Evolutionary conservation across 164 flowering plant genomes (phyloP), one percentile per base, ranked within the genome.

Genomic region (Dillenia suffruticosa): DNA sequence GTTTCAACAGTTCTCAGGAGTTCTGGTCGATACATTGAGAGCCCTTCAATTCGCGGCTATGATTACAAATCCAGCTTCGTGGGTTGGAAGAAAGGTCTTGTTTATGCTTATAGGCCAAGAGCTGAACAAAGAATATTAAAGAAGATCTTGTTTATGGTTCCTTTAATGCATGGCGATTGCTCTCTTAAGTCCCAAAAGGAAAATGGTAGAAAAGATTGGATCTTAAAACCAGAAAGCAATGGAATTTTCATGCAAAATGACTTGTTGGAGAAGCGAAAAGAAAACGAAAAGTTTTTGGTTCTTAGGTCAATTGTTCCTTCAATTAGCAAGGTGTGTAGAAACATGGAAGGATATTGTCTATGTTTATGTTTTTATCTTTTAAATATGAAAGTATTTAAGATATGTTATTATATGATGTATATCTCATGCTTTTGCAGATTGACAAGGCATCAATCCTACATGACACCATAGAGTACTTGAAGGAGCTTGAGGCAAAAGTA

Each of bases 401-500:
- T 5, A 32, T 17, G 9, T 50, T 6, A 4, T 9, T 5, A 49
- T 19, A 17, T 61, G 43, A 14, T 32, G 40, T 32, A 32, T 32
- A 32, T 32, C 6, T 32, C 52, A 56, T 58, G 15, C 51, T 72
- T 65, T 12, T 76, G 76, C 82, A 90, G 97, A 73, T 75, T 53
- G 96, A 90, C 63, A 81, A 85, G 66, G 79, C 76, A 51, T 83
- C 96, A 12, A 63, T 90, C 57, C 96, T 87, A 2, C 63, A 70
- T 26, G 81, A 85, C 64, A 85, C 90, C 1, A 90, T 90, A 45
- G 81, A 79, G 54, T 85, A 89, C 76, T 65, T 92, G 63, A 84
- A 81, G 68, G 78, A 79, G 68, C 91, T 92, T 8, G 92, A 90
- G 78, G 87, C 81, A 62, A 85, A 81, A 71, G 88, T 90, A 0